Percentiles rank a stretch among this genome's conserved stretches.
Evolutionary conservation across 371 early-diverging fungal species (phyloP).

Genomic region (Basidiobolus meristosporus): DNA sequence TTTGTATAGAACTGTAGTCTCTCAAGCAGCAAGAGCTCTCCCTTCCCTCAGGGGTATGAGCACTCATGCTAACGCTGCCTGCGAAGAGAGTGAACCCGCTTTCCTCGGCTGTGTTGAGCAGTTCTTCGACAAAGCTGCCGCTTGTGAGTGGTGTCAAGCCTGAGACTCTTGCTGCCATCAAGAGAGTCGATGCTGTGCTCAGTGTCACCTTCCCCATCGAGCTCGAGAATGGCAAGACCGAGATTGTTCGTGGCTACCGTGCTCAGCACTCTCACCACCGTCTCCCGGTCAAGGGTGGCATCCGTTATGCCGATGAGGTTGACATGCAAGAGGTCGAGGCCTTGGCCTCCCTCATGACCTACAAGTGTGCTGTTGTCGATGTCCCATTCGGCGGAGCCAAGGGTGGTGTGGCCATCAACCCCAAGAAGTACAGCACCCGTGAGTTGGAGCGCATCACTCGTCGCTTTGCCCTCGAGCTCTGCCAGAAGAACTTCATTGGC

Average conservation of each 20-base stretch:
- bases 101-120: slow-evolving; percentile 66
- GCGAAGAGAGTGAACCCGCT: slow-evolving; percentile 44
- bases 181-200: slow-evolving; percentile 56
- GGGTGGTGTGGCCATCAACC: slow-evolving; percentile 3
- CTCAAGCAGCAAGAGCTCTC: too few species aligned
- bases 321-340: slow-evolving; percentile 76
- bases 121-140: slow-evolving; percentile 59
- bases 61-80: too few species aligned
- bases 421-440: slow-evolving; percentile 18
- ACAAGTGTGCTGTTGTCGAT: too few species aligned
- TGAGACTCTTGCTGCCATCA: slow-evolving; percentile 54
- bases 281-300: slow-evolving; percentile 69
- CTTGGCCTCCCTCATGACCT: slow-evolving; percentile 47
- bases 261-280: slow-evolving; percentile 81
- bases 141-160: slow-evolving; percentile 37
- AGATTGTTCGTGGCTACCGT: slow-evolving; percentile 67
- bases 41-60: too few species aligned
- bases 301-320: too few species aligned
- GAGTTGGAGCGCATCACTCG: too few species aligned
- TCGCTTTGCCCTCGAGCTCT: slow-evolving; percentile 74
- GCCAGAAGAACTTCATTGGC: too few species aligned
- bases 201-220: slow-evolving; percentile 78
- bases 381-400: too few species aligned
- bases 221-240: slow-evolving; percentile 41
- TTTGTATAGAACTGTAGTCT: too few species aligned